These are phyloP conservation scores for Scolecobasidium constrictum DNA, from an alignment of 2,329 filamentous ascomycete genomes.

Conservation along the genomic window DNA sequence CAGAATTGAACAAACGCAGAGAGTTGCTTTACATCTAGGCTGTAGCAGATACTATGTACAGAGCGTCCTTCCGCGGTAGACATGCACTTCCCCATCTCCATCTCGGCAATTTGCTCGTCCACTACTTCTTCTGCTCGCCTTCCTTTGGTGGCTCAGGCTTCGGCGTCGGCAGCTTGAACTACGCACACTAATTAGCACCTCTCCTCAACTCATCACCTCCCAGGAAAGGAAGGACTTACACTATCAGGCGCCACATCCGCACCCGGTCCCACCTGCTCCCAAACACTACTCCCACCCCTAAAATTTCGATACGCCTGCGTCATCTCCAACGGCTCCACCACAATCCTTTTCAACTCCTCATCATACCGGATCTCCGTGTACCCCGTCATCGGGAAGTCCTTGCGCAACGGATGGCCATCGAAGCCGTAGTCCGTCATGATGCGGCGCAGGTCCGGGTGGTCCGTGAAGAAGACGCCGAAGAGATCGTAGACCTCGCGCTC, in stretches of 20 bases:
- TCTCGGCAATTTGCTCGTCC: no score
- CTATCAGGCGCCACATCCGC: conserved; percentile 67
- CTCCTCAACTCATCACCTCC: no score
- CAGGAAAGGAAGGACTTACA: conserved; percentile 22
- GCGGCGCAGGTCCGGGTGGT: conserved; percentile 86
- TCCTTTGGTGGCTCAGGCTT: conserved; percentile 82
- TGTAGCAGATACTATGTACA: conserved; percentile 1
- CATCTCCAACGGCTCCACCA: conserved; percentile 93
- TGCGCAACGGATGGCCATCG: conserved; percentile 91
- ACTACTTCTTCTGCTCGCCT: conserved; percentile 85
- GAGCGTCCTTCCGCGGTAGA: no score
- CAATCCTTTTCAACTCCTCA: conserved; percentile 99
- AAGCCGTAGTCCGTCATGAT: conserved; percentile 99
- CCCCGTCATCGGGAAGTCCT: conserved; percentile 95
- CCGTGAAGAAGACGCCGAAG: conserved; percentile 93
- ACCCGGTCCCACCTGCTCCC: conserved; percentile 62
- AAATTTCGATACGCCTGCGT: conserved; percentile 99
- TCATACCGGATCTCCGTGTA: conserved; percentile 98
- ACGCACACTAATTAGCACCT: no score
- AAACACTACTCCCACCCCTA: conserved; percentile 60
- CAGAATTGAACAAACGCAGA: no score
- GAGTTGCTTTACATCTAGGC: neutral
- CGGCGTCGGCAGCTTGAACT: conserved; percentile 89
- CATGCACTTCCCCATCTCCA: no score
- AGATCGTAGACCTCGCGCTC: conserved; percentile 96